A percentile compares a stretch with the other conserved stretches of the same genome.
Conservation (phyloP, 2,329 filamentous ascomycete genomes). For the Xylariaceae sp. region DNA sequence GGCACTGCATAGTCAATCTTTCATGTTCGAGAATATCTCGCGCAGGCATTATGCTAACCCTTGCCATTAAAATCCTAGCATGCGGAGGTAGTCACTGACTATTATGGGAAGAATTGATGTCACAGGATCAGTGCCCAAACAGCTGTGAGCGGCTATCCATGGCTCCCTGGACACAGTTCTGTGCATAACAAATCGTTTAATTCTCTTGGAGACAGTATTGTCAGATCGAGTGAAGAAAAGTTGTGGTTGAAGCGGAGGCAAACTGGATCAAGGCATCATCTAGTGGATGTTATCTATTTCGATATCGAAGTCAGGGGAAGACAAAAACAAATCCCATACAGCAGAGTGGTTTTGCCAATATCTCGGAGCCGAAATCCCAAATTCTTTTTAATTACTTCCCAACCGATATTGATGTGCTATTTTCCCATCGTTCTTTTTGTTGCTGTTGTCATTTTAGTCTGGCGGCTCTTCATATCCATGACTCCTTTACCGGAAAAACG, state of each 20-base stretch:
- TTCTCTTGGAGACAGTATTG: conserved; percentile 18
- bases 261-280: conserved; percentile 7
- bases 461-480: conserved; percentile 8
- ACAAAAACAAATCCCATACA: conserved; percentile 22
- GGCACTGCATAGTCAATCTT: conserved; percentile 21
- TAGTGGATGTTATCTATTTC: conserved; percentile 20
- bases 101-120: conserved; percentile 25
- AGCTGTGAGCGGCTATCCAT: conserved; percentile 19
- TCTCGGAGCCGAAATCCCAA: conserved; percentile 10
- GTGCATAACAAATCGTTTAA: conserved; percentile 28
- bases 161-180: conserved; percentile 24
- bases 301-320: conserved; percentile 25
- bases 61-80: conserved; percentile 22
- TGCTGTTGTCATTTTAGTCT: conserved; percentile 19
- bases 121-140: conserved; percentile 16
- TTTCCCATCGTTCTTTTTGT: conserved; percentile 21
- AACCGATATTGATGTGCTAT: conserved; percentile 20
- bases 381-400: conserved; percentile 20
- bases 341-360: conserved; percentile 23
- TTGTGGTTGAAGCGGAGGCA: conserved; percentile 9
- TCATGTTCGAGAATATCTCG: conserved; percentile 20
- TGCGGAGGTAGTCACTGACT: conserved; percentile 27
- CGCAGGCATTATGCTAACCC: conserved; percentile 20
- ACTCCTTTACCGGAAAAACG: conserved; percentile 15
- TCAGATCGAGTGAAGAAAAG: conserved; percentile 16